Percentiles rank a stretch among this genome's conserved stretches.
Evolutionary conservation across 768 basidiomycete species (phyloP).

Genomic region (Rubroboletus pulcherrimus): DNA sequence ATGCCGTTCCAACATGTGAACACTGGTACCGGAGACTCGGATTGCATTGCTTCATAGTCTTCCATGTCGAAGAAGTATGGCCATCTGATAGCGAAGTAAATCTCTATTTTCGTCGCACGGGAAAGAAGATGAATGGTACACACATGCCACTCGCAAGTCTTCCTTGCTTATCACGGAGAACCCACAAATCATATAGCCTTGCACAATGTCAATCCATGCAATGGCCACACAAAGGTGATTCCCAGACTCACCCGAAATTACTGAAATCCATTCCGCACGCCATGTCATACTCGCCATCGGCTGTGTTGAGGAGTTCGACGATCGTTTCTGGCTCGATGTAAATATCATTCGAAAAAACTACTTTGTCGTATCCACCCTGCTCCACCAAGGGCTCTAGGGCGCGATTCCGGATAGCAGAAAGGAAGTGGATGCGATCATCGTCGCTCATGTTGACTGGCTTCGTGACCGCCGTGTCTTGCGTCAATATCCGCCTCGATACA

Average conservation of each 20-base stretch:
- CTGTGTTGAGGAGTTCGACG: constrained; percentile 37
- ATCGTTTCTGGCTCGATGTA: constrained; percentile 39
- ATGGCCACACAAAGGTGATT: background rate
- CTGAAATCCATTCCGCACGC: constrained; percentile 41
- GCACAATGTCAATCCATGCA: background rate
- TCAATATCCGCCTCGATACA: constrained; percentile 15
- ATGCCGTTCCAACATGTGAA: constrained; percentile 48
- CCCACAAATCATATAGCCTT: constrained; percentile 24
- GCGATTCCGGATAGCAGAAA: constrained; percentile 35
- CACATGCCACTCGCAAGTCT: constrained; percentile 16
- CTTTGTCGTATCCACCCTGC: constrained; percentile 35
- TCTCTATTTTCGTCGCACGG: background rate
- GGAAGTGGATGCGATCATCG: constrained; percentile 1
- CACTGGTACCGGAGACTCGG: constrained; percentile 40
- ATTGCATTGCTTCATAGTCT: constrained; percentile 33
- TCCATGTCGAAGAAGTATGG: constrained; percentile 41
- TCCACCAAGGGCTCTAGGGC: constrained; percentile 39
- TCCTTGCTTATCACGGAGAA: constrained; percentile 20
- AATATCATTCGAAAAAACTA: constrained; percentile 43
- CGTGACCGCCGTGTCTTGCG: constrained; percentile 1
- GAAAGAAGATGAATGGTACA: background rate
- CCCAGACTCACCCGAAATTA: constrained; percentile 29
- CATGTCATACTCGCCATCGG: constrained; percentile 39
- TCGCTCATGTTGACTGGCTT: constrained; percentile 2
- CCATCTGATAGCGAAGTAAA: constrained; percentile 20